These are phyloP conservation scores for Phanerochaete sordida DNA, from an alignment of 768 basidiomycete genomes.

Conservation along the genomic window DNA sequence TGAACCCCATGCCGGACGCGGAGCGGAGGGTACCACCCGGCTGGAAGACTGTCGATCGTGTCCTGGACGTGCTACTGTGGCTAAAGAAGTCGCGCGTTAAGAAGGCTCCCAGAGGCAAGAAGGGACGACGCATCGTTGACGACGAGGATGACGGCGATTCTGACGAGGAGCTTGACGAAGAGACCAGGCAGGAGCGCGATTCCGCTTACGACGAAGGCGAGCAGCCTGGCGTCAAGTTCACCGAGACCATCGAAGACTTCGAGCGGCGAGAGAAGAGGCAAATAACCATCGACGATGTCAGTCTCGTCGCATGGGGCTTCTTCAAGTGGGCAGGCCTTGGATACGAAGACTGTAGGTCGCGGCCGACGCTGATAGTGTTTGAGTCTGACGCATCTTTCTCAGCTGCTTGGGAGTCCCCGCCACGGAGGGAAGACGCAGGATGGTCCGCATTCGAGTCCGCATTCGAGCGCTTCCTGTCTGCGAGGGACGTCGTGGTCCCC, in stretches of 20 bases:
- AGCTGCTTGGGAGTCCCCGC: conserved; percentile 96
- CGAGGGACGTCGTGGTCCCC: conserved; percentile 59
- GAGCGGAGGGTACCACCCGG: conserved; percentile 66
- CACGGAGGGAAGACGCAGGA: conserved; percentile 49
- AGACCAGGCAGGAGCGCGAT: conserved; percentile 18
- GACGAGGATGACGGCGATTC: conserved; percentile 25
- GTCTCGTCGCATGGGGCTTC: conserved; percentile 75
- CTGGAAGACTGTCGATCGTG: conserved; percentile 92
- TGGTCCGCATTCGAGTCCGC: conserved; percentile 68
- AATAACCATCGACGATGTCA: conserved; percentile 48
- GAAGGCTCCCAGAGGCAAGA: conserved; percentile 16
- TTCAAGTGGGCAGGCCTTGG: conserved; percentile 92
- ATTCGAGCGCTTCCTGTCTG: conserved; percentile 60
- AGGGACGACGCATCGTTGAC: conserved; percentile 21
- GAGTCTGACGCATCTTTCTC: neutral
- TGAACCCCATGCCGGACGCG: conserved; percentile 60
- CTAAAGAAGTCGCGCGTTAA: conserved; percentile 25
- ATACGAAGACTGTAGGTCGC: conserved; percentile 82
- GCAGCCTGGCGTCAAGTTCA: conserved; percentile 50
- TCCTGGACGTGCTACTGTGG: conserved; percentile 79
- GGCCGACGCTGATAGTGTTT: neutral
- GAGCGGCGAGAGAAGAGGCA: conserved; percentile 39
- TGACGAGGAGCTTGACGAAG: conserved; percentile 11
- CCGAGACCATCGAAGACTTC: conserved; percentile 65
- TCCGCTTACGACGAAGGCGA: conserved; percentile 57